Evolutionary conservation across 192 early-diverging fungal genomes (phyloP), one percentile per base, ranked within the genome.

Genomic region (Allomyces macrogynus): DNA sequence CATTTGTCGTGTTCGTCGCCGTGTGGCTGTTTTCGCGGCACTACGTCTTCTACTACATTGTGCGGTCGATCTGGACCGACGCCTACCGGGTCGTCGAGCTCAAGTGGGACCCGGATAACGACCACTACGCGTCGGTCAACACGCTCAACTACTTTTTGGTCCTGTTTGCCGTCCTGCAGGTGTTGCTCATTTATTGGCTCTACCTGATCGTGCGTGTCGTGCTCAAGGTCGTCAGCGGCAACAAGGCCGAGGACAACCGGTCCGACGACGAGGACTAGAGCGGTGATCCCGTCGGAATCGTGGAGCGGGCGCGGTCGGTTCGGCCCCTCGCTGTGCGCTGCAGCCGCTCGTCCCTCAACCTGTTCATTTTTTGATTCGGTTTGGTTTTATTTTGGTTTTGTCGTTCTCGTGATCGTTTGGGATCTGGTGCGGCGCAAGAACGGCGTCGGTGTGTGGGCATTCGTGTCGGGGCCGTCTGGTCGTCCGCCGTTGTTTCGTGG

Each of bases 1-100:
- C 81, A 16, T 92, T 92, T 76, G 87, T 80, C 32, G 43, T 86
- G 14, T 92, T 92, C 66, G 81, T 82, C 23, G 24, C 86, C 7
- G 78, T 82, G 1, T 92, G 89, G 89, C 66, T 86, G n/a, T 66
- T 80, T 22, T 90, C 88, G 0, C 84, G 87, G 26, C 89, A 92
- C 64, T 75, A 76, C 66, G 62, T 88, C 27, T 89, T 81, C 70
- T 72, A 82, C n/a, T 75, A 81, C 64, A 81, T 89, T 68, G 82
- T 87, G 68, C 73, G 77, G 63, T 78, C 82, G 4, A 79, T 84
- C 22, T 80, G 74, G 65, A 72, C 73, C 63, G 75, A 77, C 25
- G 69, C 72, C 20, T 67, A 69, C 24, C 70, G 74, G 22, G 78
- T 80, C 54, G 16, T 78, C 24, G 82, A 86, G 64, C 78, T 77